Percentiles rank a stretch among this genome's conserved stretches.
Conservation (phyloP, 208 protist species). For the Leishmania braziliensis region DNA sequence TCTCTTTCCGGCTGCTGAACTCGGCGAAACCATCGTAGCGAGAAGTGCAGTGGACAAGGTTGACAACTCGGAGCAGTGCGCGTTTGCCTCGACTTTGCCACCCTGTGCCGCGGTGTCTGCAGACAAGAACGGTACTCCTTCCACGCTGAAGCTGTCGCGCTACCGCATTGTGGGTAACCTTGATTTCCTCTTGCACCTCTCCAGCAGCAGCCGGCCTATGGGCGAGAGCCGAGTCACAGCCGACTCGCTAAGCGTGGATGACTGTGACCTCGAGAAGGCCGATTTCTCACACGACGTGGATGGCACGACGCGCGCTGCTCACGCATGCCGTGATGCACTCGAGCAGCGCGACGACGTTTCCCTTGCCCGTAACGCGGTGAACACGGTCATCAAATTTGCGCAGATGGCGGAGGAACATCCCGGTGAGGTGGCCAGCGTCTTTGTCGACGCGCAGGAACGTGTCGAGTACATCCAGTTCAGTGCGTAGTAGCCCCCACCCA, state of each 20-base stretch:
- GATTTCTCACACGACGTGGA: not conserved
- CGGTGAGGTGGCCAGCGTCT: slow-evolving; percentile 18
- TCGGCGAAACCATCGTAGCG: not conserved
- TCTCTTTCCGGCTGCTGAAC: not conserved
- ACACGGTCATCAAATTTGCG: slow-evolving; percentile 36
- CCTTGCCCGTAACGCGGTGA: slow-evolving; percentile 33
- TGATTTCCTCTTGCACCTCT: slow-evolving; percentile 29
- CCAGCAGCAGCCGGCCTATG: not conserved
- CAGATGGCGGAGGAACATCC: slow-evolving; percentile 33
- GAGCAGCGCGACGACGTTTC: slow-evolving; percentile 34
- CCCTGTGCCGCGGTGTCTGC: not conserved
- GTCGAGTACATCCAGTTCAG: slow-evolving; percentile 36
- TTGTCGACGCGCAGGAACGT: slow-evolving; percentile 9
- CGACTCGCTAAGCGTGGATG: slow-evolving; percentile 9
- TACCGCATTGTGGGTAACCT: slow-evolving; percentile 22
- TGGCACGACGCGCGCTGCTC: not conserved
- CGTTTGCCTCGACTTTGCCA: not conserved
- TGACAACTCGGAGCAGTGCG: not conserved
- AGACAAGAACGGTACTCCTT: not conserved
- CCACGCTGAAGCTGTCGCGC: not conserved
- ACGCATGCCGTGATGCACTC: slow-evolving; percentile 24
- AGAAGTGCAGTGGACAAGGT: not conserved
- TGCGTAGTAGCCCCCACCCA: not conserved
- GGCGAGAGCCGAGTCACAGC: slow-evolving; percentile 3
- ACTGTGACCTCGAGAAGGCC: not conserved